Evolutionary conservation across 331 rosid species (phyloP).

Genomic region (Spiraea crenata): DNA sequence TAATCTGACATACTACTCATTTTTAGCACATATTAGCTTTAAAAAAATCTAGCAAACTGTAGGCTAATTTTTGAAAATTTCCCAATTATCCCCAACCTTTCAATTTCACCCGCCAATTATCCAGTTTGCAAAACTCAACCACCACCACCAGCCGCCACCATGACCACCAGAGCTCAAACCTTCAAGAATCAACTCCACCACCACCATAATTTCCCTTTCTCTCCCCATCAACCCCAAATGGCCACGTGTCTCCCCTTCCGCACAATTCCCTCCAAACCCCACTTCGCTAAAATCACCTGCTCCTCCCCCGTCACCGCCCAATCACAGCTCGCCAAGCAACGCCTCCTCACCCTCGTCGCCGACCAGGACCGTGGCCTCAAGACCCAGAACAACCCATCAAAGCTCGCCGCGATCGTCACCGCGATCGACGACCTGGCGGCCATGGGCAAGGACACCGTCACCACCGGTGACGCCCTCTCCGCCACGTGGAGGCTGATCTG

Average conservation of each 20-base stretch:
- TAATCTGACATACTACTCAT: too few species aligned
- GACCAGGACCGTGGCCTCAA: constrained; percentile 81
- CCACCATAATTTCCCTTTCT: background rate
- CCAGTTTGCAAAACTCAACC: background rate
- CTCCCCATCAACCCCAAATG: constrained; percentile 28
- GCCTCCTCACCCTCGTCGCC: constrained; percentile 66
- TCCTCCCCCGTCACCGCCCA: constrained; percentile 50
- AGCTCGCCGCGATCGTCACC: constrained; percentile 46
- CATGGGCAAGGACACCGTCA: constrained; percentile 40
- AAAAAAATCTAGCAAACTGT: too few species aligned
- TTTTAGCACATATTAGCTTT: too few species aligned
- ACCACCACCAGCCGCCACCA: background rate
- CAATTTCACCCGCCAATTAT: constrained; percentile 23
- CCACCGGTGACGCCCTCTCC: constrained; percentile 63
- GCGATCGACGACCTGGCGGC: constrained; percentile 59
- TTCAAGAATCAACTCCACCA: background rate
- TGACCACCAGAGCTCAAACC: background rate
- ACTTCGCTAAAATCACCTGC: constrained; percentile 38
- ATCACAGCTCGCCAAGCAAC: constrained; percentile 47
- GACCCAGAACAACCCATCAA: constrained; percentile 51
- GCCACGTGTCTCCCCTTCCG: constrained; percentile 41
- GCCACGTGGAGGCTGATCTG: constrained; percentile 88
- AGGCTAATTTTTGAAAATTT: too few species aligned
- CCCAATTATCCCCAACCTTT: background rate
- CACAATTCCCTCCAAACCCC: constrained; percentile 22